Evolutionary conservation across 2,329 filamentous ascomycete genomes (phyloP), one percentile per base, ranked within the genome.

Genomic region (Geosmithia putterillii): DNA sequence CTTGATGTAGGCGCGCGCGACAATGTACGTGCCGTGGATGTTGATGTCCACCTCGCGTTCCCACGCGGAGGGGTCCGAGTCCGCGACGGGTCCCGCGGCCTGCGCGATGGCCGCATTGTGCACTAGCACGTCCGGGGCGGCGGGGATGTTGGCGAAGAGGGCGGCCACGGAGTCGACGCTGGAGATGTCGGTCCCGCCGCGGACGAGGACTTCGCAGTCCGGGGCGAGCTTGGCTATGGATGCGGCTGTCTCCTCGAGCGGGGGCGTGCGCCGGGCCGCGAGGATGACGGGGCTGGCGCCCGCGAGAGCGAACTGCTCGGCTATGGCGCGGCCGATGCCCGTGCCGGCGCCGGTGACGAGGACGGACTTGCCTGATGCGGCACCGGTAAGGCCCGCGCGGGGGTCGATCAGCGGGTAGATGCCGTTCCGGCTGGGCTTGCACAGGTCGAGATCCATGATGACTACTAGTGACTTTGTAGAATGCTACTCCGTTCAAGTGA

Each of bases 331-430:
- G 1, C 80, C 80, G 22, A 84, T 74, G 14, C 80, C 77, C 0
- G 69, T 71, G 2, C 72, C 72, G 6, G 72, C 79, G 38, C 81
- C 81, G 1, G 77, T 82, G 52, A 85, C 77, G 14, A 83, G 63
- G 5, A 81, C 71, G 9, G 68, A 75, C 21, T 57, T 56, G 4
- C 59, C 60, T 2, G 23, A 6, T 10, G 10, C 23, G 23, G 7
- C 23, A 10, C 23, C 23, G 6, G 7, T 25, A 10, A 25, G 23
- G 7, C 10, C 23, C 6, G 7, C 23, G 23, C 23, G 10, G 6
- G 23, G 7, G 23, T 25, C 23, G 23, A 25, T 10, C 7, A 25
- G 10, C 6, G 6, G 7, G 23, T 25, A 25, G 6, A 10, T 10
- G 23, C 10, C 23, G 7, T 25, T 10, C 23, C 23, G 23, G 23